phyloP scores from a whole-genome alignment of 495 filamentous ascomycete genomes.

The Acidomyces sp. region DNA sequence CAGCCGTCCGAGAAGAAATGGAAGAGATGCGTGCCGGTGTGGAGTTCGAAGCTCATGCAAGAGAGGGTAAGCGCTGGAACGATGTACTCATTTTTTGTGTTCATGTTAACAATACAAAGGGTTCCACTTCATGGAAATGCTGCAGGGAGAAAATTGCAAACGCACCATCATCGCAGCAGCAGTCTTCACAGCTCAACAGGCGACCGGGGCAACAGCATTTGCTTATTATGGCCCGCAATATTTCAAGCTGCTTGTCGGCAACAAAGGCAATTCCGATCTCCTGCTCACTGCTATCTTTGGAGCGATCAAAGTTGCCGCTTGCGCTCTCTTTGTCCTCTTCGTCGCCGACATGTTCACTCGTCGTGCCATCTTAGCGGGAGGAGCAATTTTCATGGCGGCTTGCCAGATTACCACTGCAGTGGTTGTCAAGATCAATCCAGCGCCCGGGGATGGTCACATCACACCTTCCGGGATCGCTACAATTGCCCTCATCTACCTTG shows the following conservation, averaged over 20 bases:
- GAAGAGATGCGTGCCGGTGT: slow-evolving; percentile 25
- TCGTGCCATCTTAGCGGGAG: slow-evolving; percentile 11
- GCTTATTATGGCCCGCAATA: slow-evolving; percentile 26
- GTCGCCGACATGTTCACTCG: slow-evolving; percentile 19
- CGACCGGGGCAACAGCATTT: slow-evolving; percentile 30
- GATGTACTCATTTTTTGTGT: no score
- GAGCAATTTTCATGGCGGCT: slow-evolving; percentile 20
- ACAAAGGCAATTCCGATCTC: slow-evolving; percentile 13
- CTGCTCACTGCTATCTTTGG: slow-evolving; percentile 20
- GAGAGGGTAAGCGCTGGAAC: no score
- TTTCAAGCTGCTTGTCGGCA: slow-evolving; percentile 24
- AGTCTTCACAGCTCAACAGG: slow-evolving; percentile 39
- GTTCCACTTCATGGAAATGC: no score
- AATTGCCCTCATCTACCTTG: slow-evolving; percentile 21
- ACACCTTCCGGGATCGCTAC: slow-evolving; percentile 18
- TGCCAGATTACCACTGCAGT: slow-evolving; percentile 17
- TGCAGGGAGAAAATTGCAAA: slow-evolving; percentile 28
- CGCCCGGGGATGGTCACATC: slow-evolving; percentile 2
- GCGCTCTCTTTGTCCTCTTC: slow-evolving; percentile 17
- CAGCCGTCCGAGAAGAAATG: slow-evolving; percentile 33
- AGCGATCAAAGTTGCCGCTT: slow-evolving; percentile 21
- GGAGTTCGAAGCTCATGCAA: slow-evolving; percentile 12
- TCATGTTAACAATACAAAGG: no score
- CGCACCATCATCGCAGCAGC: slow-evolving; percentile 33
- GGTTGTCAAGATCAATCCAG: slow-evolving; percentile 8